Percentiles rank a stretch among this genome's conserved stretches.
phyloP scores from a whole-genome alignment of 306 rosid genomes.

The Vigna radiata region DNA sequence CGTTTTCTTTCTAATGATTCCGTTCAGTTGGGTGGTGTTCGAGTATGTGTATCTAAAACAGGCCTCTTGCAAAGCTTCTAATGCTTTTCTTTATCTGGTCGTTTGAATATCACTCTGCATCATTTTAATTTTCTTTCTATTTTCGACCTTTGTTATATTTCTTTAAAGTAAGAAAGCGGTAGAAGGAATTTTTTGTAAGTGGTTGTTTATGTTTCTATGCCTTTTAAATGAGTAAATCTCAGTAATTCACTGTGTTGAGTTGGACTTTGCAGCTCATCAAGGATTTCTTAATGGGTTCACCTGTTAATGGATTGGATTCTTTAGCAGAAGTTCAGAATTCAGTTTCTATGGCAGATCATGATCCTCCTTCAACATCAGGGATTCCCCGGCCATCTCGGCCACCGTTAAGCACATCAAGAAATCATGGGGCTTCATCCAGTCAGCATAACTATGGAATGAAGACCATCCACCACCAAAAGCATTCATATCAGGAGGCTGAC shows the following conservation, averaged over 20 bases:
- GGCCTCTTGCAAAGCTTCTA: slow-evolving; percentile 45
- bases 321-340: slow-evolving; percentile 60
- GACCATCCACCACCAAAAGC: slow-evolving; percentile 44
- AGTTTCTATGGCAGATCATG: slow-evolving; percentile 49
- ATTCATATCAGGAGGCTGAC: slow-evolving; percentile 41
- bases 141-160: slow-evolving; percentile 28
- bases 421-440: slow-evolving; percentile 57
- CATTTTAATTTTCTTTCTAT: slow-evolving; percentile 41
- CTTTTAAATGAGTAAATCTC: slow-evolving; percentile 34
- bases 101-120: slow-evolving; percentile 47
- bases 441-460: slow-evolving; percentile 55
- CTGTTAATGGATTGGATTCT: slow-evolving; percentile 58
- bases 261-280: slow-evolving; percentile 50
- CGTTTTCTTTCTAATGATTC: slow-evolving; percentile 39
- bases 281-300: slow-evolving; percentile 63
- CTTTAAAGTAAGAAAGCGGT: not conserved
- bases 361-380: slow-evolving; percentile 57
- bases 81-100: slow-evolving; percentile 24
- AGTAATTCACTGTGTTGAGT: slow-evolving; percentile 49
- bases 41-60: slow-evolving; percentile 34
- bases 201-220: slow-evolving; percentile 36
- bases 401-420: slow-evolving; percentile 55
- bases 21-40: slow-evolving; percentile 48
- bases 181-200: slow-evolving; percentile 44
- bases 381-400: slow-evolving; percentile 52